Base-by-base conservation (phyloP, 2,329 filamentous ascomycete genomes). In the Arthrinium puccinioides region DNA sequence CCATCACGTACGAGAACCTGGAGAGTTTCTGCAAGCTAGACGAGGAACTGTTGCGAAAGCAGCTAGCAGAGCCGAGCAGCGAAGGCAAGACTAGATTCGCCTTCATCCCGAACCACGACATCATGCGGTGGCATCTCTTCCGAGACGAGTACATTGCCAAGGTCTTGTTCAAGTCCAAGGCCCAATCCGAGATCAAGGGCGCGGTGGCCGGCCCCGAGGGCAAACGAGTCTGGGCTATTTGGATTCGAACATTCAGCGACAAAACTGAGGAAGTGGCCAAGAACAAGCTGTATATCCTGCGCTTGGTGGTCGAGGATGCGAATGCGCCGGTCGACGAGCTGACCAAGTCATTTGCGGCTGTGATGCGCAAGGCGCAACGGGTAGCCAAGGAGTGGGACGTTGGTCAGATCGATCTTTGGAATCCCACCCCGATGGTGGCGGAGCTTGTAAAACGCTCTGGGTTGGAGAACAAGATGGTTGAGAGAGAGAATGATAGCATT, bases 371-470 rank as follows among this genome's bases (percentile, higher is more conserved):
- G 30, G 88, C 87, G 5, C 78, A 82, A 51, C 61, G 62, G 8
- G 79, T 94, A 59, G 89, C 89, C 2, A 61, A 67, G 4, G 67
- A 76, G 39, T 94, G 86, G 83, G 66, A 74, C 30, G 77, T 87
- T 63, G 67, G 70, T 27, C 70, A 76, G 31, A 76, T 95, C 4
- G 74, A 88, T 55, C 66, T 90, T 36, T 97, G 90, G 90, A 94
- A 92, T 54, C 88, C 89, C 0, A 73, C 72, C 4, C 64, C 74
- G 6, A 50, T 70, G 44, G 55, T 79, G 19, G 56, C 56, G 53
- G 44, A 56, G 13, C 49, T 82, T 27, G 60, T 80, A 1, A 59
- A 67, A 26, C 53, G 51, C 19, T 60, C 64, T 3, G 68, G 67
- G 8, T 48, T 87, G 13, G 54, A 70, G 15, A 64, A 74, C 38